Percentiles rank a stretch among this genome's conserved stretches.
phyloP scores from a whole-genome alignment of 2,329 filamentous ascomycete genomes.

The Lojkania enalia region DNA sequence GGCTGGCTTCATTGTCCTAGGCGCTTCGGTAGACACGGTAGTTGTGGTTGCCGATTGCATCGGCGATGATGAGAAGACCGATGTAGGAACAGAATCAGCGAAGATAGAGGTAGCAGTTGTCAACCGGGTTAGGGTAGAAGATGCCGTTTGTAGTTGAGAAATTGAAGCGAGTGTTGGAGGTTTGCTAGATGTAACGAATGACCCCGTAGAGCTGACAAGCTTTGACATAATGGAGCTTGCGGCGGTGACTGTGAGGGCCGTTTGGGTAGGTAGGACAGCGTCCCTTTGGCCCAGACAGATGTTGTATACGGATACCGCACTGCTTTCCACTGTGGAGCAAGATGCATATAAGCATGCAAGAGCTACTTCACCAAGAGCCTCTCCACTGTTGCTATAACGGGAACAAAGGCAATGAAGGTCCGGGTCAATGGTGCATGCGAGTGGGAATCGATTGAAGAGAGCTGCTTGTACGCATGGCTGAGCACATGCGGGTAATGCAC shows the following conservation, averaged over 20 bases:
- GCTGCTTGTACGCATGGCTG: constrained; percentile 41
- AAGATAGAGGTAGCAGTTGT: constrained; percentile 25
- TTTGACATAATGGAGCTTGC: constrained; percentile 23
- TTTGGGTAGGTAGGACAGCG: constrained; percentile 43
- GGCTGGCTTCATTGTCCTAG: constrained; percentile 38
- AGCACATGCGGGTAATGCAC: constrained; percentile 40
- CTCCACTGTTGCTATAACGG: constrained; percentile 41
- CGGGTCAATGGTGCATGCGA: constrained; percentile 37
- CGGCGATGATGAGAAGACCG: constrained; percentile 23
- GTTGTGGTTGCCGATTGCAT: constrained; percentile 19
- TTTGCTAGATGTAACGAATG: constrained; percentile 10
- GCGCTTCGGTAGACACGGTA: constrained; percentile 18
- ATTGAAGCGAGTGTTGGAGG: constrained; percentile 9
- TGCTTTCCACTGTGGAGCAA: constrained; percentile 29
- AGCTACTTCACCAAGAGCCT: constrained; percentile 44
- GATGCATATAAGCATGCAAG: constrained; percentile 43
- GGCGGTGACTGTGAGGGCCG: constrained; percentile 34
- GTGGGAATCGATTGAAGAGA: constrained; percentile 38
- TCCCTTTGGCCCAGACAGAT: constrained; percentile 41
- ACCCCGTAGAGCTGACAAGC: constrained; percentile 14
- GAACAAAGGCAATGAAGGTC: constrained; percentile 44
- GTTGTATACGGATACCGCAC: constrained; percentile 37
- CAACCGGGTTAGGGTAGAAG: not conserved
- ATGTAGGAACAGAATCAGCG: constrained; percentile 28
- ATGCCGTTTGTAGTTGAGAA: not conserved